Evolutionary conservation across 805 yeast species (phyloP), one percentile per base, ranked within the genome.

Genomic region (Myxozyma neglecta): DNA sequence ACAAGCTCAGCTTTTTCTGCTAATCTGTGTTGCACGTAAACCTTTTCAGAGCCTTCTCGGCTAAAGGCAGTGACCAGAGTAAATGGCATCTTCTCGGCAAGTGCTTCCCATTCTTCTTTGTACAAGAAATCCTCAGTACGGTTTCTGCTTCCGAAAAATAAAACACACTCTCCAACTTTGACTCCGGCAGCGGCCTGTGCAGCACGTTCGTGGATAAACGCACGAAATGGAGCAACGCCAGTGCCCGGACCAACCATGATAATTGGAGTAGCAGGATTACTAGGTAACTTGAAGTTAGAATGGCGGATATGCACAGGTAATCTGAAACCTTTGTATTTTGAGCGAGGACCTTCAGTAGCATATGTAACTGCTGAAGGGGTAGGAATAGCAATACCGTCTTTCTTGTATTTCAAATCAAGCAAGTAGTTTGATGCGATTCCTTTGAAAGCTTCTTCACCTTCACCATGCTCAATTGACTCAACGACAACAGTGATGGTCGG

Each of bases 211-310:
- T 96, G 86, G 42, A 93, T 76, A 69, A 93, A 93, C 3, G 96
- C 99, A 78, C 99, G 86, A 80, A 94, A 90, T 64, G 99, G 99
- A 9, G 99, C 98, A 54, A 93, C 93, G 75, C 99, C 99, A 2
- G 99, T 94, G 67, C 99, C 99, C 50, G 99, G 98, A 35, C 99
- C 99, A 71, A 93, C 82, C 88, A 92, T 84, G 70, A 93, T 90
- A 24, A 93, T 81, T 16, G 98, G 97, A 37, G 86, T 84, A 2
- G 83, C 75, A 37, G 96, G 87, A 72, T 90, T 89, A 7, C 91
- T 81, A 20, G 99, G 99, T 66, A 94, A 81, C 79, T 91, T 92
- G 81, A 93, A 94, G 60, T 93, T 88, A 6, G 98, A 92, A 76
- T 94, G 90, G 77, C 98, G 89, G 51, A 94, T 88, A 73, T 92